Conservation (phyloP, 192 early-diverging fungal genomes). For the Coemansia sp. region DNA sequence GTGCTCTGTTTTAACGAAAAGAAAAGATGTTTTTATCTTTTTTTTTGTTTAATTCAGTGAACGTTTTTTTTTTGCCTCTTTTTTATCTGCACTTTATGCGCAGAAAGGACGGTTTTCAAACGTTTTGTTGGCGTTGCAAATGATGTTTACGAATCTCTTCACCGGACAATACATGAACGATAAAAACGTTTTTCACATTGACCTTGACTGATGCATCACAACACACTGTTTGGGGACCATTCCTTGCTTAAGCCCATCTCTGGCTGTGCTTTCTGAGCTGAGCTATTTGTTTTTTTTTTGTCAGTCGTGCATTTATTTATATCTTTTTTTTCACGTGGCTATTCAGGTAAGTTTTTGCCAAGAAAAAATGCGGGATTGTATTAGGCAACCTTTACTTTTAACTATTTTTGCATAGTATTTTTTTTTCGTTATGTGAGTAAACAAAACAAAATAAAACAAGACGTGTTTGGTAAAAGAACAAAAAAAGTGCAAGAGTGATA, state of each 20-base stretch:
- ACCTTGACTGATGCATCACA: conserved; percentile 33
- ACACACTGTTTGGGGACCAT: neutral
- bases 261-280: too few species aligned
- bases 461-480: too few species aligned
- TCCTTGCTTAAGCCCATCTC: neutral
- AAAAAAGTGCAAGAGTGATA: too few species aligned
- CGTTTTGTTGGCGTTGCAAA: conserved; percentile 17
- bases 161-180: conserved; percentile 50
- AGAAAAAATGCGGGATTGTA: too few species aligned
- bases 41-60: neutral
- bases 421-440: too few species aligned
- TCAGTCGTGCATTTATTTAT: too few species aligned
- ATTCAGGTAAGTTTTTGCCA: too few species aligned
- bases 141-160: conserved; percentile 58
- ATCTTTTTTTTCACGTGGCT: too few species aligned
- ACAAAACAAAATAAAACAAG: too few species aligned
- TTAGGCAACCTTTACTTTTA: too few species aligned
- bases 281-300: too few species aligned
- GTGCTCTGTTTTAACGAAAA: neutral
- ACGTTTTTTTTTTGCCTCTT: neutral
- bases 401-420: too few species aligned
- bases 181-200: conserved; percentile 33
- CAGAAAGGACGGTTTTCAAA: conserved; percentile 26
- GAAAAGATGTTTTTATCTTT: neutral
- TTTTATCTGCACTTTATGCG: neutral